A percentile compares a stretch with the other conserved stretches of the same genome.
Evolutionary conservation across 164 flowering plant genomes (phyloP).

Genomic region (Stephania cephalantha): DNA sequence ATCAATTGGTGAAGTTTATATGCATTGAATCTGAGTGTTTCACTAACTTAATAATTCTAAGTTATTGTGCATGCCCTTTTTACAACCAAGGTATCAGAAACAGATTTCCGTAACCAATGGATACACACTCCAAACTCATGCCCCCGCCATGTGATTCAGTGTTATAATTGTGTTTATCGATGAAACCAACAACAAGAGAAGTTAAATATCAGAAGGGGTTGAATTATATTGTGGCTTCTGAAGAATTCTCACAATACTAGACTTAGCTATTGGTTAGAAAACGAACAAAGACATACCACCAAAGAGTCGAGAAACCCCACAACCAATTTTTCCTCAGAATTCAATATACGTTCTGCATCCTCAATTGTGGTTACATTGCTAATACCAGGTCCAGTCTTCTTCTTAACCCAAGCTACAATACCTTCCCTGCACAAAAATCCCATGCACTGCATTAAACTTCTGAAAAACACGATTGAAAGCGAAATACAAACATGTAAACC

Average conservation of each 20-base stretch:
- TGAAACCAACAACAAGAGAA: not conserved
- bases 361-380: constrained; percentile 57
- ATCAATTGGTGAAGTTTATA: not conserved
- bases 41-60: not conserved
- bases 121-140: not conserved
- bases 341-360: constrained; percentile 66
- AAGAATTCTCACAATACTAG: not conserved
- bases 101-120: not conserved
- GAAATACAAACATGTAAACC: too few species aligned
- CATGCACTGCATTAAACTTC: too few species aligned
- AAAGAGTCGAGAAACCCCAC: constrained; percentile 75
- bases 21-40: too few species aligned
- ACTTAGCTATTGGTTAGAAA: not conserved
- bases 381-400: constrained; percentile 83
- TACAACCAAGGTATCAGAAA: not conserved
- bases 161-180: not conserved
- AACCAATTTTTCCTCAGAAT: constrained; percentile 57
- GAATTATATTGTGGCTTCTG: not conserved
- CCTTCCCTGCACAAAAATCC: constrained; percentile 47
- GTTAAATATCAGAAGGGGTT: not conserved
- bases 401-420: constrained; percentile 88
- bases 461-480: too few species aligned
- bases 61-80: not conserved
- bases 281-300: constrained; percentile 52
- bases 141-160: not conserved